A percentile compares a stretch with the other conserved stretches of the same genome.
These are phyloP conservation scores for Alternaria longipes DNA, from an alignment of 2,329 filamentous ascomycete species.

Conservation along the genomic window DNA sequence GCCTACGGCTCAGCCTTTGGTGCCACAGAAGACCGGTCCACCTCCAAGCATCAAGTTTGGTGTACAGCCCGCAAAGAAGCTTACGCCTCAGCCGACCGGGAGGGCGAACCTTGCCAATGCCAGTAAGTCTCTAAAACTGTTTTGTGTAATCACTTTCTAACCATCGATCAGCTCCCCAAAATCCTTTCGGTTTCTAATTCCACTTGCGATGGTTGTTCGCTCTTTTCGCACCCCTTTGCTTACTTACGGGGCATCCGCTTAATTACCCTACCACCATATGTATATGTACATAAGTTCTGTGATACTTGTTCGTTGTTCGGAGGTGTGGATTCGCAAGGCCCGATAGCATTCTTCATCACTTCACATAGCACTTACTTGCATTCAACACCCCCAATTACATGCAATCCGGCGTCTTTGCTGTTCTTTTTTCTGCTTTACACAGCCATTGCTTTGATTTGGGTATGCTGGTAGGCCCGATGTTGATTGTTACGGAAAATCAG, in stretches of 20 bases:
- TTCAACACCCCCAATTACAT: neutral
- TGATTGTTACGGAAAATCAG: neutral
- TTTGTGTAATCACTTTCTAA: constrained; percentile 12
- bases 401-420: neutral
- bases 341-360: neutral
- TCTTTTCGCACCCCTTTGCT: neutral
- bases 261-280: constrained; percentile 9
- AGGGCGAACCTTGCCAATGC: constrained; percentile 92
- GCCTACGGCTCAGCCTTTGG: constrained; percentile 68
- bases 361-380: neutral
- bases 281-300: constrained; percentile 23
- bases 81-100: constrained; percentile 87
- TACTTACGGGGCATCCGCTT: neutral
- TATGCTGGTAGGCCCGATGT: neutral
- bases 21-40: constrained; percentile 84
- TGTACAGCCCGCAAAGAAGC: constrained; percentile 75
- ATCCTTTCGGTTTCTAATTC: constrained; percentile 73
- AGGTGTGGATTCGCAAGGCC: neutral
- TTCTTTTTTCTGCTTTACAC: neutral
- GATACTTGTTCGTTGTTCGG: neutral
- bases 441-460: neutral
- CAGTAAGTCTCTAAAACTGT: constrained; percentile 74
- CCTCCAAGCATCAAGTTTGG: constrained; percentile 90
- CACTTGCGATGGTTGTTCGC: neutral
- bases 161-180: constrained; percentile 68